Evolutionary conservation across 2,329 filamentous ascomycete genomes (phyloP).

Genomic region (Penicillium hesseltinei): DNA sequence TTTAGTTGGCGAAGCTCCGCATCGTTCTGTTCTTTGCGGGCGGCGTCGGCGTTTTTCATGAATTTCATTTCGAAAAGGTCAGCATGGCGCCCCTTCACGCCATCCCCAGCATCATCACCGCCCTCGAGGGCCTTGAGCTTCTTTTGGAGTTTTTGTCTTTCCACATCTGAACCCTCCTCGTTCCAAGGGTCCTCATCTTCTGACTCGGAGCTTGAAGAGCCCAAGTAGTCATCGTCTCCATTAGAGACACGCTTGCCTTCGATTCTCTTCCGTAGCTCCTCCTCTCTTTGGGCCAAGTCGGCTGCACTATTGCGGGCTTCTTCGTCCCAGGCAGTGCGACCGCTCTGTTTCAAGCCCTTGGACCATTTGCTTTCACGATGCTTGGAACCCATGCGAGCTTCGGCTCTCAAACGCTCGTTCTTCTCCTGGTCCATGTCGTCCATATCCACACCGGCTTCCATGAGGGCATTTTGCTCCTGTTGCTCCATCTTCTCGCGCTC

Average conservation of each 20-base stretch:
- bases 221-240: constrained; percentile 56
- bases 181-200: constrained; percentile 59
- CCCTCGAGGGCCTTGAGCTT: constrained; percentile 52
- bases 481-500: constrained; percentile 62
- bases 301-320: constrained; percentile 74
- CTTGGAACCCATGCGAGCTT: constrained; percentile 79
- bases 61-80: constrained; percentile 84
- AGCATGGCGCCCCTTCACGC: constrained; percentile 52
- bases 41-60: constrained; percentile 84
- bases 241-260: constrained; percentile 67
- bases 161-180: constrained; percentile 44
- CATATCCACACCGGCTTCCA: constrained; percentile 58
- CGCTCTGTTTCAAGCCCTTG: constrained; percentile 75
- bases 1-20: constrained; percentile 68
- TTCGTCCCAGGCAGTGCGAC: constrained; percentile 83
- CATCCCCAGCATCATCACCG: constrained; percentile 42
- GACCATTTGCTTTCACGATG: constrained; percentile 92
- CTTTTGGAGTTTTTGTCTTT: constrained; percentile 37
- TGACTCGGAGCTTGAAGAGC: constrained; percentile 60
- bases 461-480: constrained; percentile 57
- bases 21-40: constrained; percentile 76
- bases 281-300: constrained; percentile 78
- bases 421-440: constrained; percentile 64
- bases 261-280: constrained; percentile 76
- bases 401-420: constrained; percentile 71